Evolutionary conservation across 345 rosid species (phyloP).

Genomic region (Gossypium sturtianum): DNA sequence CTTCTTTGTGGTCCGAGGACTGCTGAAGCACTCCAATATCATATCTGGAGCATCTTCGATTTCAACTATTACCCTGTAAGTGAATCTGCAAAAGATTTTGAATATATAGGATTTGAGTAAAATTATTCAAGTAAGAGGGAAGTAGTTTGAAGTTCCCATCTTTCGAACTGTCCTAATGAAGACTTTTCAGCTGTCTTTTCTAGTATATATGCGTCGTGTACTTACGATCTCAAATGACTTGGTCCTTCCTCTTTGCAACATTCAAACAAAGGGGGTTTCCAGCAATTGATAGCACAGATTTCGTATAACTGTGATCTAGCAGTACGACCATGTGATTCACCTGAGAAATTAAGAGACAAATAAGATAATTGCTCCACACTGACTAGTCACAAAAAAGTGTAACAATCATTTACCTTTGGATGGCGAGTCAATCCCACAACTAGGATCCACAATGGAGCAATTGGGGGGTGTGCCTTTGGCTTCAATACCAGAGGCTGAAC

Average conservation of each 20-base stretch:
- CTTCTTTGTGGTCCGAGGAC: slow-evolving; percentile 51
- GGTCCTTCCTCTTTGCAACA: slow-evolving; percentile 75
- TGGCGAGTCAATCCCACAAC: background rate
- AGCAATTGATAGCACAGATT: slow-evolving; percentile 59
- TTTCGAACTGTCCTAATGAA: background rate
- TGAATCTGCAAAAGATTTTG: slow-evolving; percentile 45
- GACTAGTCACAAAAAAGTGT: background rate
- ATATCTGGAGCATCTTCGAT: slow-evolving; percentile 44
- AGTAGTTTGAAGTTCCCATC: background rate
- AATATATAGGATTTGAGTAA: background rate
- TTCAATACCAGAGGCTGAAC: background rate
- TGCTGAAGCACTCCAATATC: slow-evolving; percentile 53
- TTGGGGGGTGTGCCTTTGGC: slow-evolving; percentile 15
- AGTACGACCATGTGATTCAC: slow-evolving; percentile 29
- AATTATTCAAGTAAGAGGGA: background rate
- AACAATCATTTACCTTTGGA: slow-evolving; percentile 20
- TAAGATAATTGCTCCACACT: slow-evolving; percentile 1
- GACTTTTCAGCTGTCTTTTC: background rate
- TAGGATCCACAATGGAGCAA: slow-evolving; percentile 7
- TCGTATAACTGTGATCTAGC: slow-evolving; percentile 60
- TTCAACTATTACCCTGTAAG: slow-evolving; percentile 48
- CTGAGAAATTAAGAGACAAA: slow-evolving; percentile 24
- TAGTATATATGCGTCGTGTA: slow-evolving; percentile 2
- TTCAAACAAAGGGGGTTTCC: slow-evolving; percentile 64
- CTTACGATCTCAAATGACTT: slow-evolving; percentile 71